These are phyloP conservation scores for Tuctoria greenei DNA, from an alignment of 176 grass and related monocot species.

Conservation along the genomic window DNA sequence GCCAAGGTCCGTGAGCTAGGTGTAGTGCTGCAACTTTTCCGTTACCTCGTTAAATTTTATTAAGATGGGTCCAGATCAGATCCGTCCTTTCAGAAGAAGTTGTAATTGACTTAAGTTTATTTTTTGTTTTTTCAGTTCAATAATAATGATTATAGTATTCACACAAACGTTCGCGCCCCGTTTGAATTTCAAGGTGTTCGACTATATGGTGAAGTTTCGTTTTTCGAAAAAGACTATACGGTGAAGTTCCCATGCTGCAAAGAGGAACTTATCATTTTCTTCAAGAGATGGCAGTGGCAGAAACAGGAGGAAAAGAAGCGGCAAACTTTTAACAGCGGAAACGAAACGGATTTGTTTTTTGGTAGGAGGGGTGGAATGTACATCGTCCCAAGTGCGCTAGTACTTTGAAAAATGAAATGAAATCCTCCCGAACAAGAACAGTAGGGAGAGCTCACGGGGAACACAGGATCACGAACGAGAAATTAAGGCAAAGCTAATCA, in stretches of 20 bases:
- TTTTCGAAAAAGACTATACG: too few species aligned
- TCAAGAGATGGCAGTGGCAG: too few species aligned
- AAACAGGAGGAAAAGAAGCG: too few species aligned
- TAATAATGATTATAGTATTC: neutral
- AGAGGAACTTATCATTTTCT: too few species aligned
- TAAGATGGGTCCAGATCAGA: neutral
- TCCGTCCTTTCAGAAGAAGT: neutral
- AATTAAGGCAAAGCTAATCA: neutral
- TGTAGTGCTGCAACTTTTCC: too few species aligned
- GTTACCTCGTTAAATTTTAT: too few species aligned
- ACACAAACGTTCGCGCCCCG: neutral
- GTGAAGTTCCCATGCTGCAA: too few species aligned
- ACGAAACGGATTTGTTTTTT: neutral
- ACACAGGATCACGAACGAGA: neutral
- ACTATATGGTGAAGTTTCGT: too few species aligned
- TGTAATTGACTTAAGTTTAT: neutral
- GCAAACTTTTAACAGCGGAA: too few species aligned
- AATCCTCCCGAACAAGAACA: neutral
- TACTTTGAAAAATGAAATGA: neutral
- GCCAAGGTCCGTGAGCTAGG: too few species aligned
- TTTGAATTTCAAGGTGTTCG: neutral
- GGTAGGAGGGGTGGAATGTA: conserved; percentile 23
- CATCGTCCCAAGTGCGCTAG: neutral
- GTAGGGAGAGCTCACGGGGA: neutral
- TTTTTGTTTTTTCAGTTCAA: too few species aligned